Conservation (phyloP, 768 basidiomycete genomes). For the Boletus edulis region DNA sequence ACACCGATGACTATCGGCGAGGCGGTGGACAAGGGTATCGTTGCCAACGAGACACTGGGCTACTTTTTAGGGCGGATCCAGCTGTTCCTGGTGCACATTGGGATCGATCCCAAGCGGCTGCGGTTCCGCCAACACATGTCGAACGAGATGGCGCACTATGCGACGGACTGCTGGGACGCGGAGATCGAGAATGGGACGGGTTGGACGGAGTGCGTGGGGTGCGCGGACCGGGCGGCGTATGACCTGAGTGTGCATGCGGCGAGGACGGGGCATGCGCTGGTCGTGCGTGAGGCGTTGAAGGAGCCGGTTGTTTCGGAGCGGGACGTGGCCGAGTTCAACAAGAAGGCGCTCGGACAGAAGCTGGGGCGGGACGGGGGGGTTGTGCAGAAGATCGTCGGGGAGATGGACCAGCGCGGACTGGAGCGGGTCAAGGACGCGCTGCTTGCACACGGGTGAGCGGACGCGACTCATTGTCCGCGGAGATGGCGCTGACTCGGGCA, state of each 20-base stretch:
- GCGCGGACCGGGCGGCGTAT: slow-evolving; percentile 97
- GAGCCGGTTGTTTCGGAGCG: slow-evolving; percentile 83
- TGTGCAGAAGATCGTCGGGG: slow-evolving; percentile 62
- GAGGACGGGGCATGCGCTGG: slow-evolving; percentile 79
- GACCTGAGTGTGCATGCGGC: slow-evolving; percentile 88
- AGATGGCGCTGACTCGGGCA: slow-evolving; percentile 25
- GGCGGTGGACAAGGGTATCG: slow-evolving; percentile 79
- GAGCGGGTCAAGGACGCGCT: slow-evolving; percentile 68
- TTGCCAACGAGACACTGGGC: slow-evolving; percentile 96
- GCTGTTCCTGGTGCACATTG: slow-evolving; percentile 87
- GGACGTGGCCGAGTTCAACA: slow-evolving; percentile 78
- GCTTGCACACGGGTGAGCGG: slow-evolving; percentile 58
- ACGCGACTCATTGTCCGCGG: neutral
- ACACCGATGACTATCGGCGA: slow-evolving; percentile 77
- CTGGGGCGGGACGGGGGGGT: slow-evolving; percentile 79
- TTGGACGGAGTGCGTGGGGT: slow-evolving; percentile 99
- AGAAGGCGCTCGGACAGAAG: slow-evolving; percentile 84
- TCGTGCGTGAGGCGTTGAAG: slow-evolving; percentile 83
- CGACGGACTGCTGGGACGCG: slow-evolving; percentile 99
- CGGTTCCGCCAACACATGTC: slow-evolving; percentile 98
- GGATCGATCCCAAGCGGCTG: slow-evolving; percentile 77
- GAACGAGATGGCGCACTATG: slow-evolving; percentile 99
- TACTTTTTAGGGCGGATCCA: slow-evolving; percentile 95
- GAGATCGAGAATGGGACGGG: slow-evolving; percentile 85
- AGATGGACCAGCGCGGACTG: slow-evolving; percentile 65